Evolutionary conservation across 2,329 filamentous ascomycete species (phyloP).

Genomic region (Rhytidhysteron rufulum): DNA sequence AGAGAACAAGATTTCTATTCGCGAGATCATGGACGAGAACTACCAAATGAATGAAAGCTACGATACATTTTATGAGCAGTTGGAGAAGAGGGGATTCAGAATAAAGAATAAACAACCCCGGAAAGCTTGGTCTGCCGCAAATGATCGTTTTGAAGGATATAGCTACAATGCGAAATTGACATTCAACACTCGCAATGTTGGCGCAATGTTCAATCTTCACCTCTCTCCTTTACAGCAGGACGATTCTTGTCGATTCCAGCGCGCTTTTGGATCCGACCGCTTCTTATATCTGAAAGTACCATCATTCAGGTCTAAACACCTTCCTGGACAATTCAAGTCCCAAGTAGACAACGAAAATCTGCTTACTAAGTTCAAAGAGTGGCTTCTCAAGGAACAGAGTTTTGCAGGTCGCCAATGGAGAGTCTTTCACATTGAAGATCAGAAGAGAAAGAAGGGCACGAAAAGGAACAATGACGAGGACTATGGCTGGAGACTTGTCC

Average conservation of each 20-base stretch:
- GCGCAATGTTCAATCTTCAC: conserved; percentile 21
- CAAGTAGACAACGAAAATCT: conserved; percentile 14
- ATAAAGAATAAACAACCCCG: conserved; percentile 11
- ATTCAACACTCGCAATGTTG: conserved; percentile 12
- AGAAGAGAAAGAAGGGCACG: conserved; percentile 27
- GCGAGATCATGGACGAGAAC: conserved; percentile 12
- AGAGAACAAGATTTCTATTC: conserved; percentile 9
- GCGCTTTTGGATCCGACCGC: conserved; percentile 36
- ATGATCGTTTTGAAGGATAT: conserved; percentile 20
- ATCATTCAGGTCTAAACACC: conserved; percentile 12
- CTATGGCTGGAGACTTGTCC: conserved; percentile 5
- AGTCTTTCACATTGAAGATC: conserved; percentile 33
- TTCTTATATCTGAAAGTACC: conserved; percentile 41
- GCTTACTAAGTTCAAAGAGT: conserved; percentile 24
- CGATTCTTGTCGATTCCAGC: conserved; percentile 33
- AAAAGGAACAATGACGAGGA: conserved; percentile 4
- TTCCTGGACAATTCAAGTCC: conserved; percentile 10
- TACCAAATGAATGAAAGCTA: conserved; percentile 8
- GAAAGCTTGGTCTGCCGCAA: conserved; percentile 23
- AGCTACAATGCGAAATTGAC: conserved; percentile 30
- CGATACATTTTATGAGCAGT: conserved; percentile 17
- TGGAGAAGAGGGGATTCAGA: conserved; percentile 7
- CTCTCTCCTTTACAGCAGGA: conserved; percentile 25
- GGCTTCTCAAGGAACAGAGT: conserved; percentile 31
- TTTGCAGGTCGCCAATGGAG: conserved; percentile 43